Percentiles rank a stretch among this genome's conserved stretches.
These are phyloP conservation scores for Areca catechu DNA, from an alignment of 176 grass and related monocot species.

Conservation along the genomic window DNA sequence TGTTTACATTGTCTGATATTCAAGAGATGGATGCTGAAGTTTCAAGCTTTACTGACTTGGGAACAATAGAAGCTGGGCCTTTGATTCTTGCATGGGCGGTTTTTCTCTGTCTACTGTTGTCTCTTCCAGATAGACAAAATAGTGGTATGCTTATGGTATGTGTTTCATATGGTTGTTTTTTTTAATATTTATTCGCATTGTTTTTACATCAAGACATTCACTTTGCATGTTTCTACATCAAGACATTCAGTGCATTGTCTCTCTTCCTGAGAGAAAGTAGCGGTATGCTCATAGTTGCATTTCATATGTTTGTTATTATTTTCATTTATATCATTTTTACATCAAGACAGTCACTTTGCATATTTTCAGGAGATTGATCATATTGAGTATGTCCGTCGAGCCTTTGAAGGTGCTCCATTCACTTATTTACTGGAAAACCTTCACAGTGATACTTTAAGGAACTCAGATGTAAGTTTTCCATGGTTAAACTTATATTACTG, in stretches of 20 bases:
- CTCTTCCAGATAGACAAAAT: conserved; percentile 53
- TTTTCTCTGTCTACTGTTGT: conserved; percentile 60
- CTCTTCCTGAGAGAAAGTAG: no score
- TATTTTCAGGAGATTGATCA: conserved; percentile 78
- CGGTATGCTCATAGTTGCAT: neutral
- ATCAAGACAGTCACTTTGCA: neutral
- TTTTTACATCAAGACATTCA: no score
- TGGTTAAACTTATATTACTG: neutral
- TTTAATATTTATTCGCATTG: no score
- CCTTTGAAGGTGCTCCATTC: conserved; percentile 57
- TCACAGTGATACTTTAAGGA: conserved; percentile 49
- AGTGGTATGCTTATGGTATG: conserved; percentile 31
- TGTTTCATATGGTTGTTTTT: neutral
- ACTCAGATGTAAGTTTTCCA: conserved; percentile 72
- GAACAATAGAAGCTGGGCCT: conserved; percentile 60
- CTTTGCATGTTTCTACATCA: no score
- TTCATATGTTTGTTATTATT: neutral
- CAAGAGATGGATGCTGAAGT: conserved; percentile 81
- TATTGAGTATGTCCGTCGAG: conserved; percentile 57
- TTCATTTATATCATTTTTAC: no score
- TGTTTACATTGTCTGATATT: conserved; percentile 75
- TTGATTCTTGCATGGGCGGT: conserved; percentile 83
- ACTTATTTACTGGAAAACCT: conserved; percentile 68
- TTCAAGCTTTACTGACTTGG: conserved; percentile 58
- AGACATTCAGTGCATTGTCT: no score